Base-by-base conservation (phyloP, 1,284 basidiomycete species). In the Cutaneotrichosporon sp. region DNA sequence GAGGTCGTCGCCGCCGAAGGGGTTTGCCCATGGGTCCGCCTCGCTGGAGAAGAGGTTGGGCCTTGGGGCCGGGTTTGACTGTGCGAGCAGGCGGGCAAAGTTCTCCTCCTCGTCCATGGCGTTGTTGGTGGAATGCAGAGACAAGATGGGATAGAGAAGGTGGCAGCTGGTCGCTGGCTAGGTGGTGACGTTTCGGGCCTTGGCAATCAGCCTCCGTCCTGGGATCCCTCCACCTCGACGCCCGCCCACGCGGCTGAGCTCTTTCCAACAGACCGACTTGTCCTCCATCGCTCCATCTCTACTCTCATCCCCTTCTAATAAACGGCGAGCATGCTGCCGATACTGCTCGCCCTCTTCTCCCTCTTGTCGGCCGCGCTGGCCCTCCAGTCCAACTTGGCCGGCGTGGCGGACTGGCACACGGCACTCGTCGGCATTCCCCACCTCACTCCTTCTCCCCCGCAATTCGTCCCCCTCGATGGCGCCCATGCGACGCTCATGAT, bases 351-450 rank as follows among this genome's bases (percentile, higher is more conserved):
- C 54, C 36, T 66, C 53, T 18, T 66, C 45, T 24, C 54, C 8
- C 20, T 60, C 24, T 20, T 60, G 33, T 49, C 25, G 38, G 52
- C 58, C 31, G 49, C 60, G 47, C 34, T 55, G 11, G 59, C 55
- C 10, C 67, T 69, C 11, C 76, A 79, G 63, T 67, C 70, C 25
- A 74, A 78, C 46, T 67, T 80, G 18, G 91, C 87, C 36, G 92
- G 92, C 54, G 82, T 91, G 34, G 84, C 92, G 42, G 92, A 95
- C 81, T 95, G 92, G 92, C 85, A 95, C 79, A 88, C 86, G 67
- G 78, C 83, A 22, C 83, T 89, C 29, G 80, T 92, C 59, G 92
- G 92, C 24, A 82, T 88, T 9, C 89, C 91, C 0, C 76, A 87
- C 9, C 65, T 72, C 11, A 65, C 69, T 11, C 71, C 75, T 0